Conservation (phyloP, 2,329 filamentous ascomycete genomes). For the Aspergillus hiratsukae region DNA sequence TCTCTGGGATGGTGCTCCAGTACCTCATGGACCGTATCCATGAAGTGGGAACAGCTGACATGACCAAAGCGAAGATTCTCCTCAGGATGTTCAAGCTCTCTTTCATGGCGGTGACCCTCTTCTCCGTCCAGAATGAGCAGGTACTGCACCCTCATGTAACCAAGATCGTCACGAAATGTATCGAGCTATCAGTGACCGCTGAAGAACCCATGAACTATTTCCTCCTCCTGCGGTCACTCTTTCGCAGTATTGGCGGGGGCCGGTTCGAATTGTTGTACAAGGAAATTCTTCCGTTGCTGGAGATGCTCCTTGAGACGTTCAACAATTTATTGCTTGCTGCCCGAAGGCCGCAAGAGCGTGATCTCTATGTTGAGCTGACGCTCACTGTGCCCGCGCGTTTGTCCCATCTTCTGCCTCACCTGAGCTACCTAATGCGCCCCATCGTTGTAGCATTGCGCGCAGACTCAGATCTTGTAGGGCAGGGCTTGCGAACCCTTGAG, state of each 20-base stretch:
- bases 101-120: constrained; percentile 98
- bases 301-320: constrained; percentile 95
- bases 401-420: constrained; percentile 88
- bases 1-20: constrained; percentile 95
- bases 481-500: constrained; percentile 87
- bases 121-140: constrained; percentile 90
- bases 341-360: constrained; percentile 81
- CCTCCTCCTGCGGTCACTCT: constrained; percentile 82
- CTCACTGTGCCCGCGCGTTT: constrained; percentile 91
- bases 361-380: constrained; percentile 95
- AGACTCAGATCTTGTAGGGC: constrained; percentile 88
- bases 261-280: constrained; percentile 98
- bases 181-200: constrained; percentile 89
- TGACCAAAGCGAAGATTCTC: constrained; percentile 88
- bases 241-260: constrained; percentile 92
- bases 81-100: constrained; percentile 94
- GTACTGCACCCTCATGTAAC: constrained; percentile 93
- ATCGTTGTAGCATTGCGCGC: constrained; percentile 92
- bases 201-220: constrained; percentile 99
- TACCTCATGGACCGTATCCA: constrained; percentile 97
- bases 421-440: constrained; percentile 95
- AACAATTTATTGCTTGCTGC: constrained; percentile 92
- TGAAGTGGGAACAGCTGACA: constrained; percentile 86
- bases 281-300: constrained; percentile 88
- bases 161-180: constrained; percentile 95